Evolutionary conservation across 805 yeast species (phyloP).

Genomic region (Jamesozyma piceae): DNA sequence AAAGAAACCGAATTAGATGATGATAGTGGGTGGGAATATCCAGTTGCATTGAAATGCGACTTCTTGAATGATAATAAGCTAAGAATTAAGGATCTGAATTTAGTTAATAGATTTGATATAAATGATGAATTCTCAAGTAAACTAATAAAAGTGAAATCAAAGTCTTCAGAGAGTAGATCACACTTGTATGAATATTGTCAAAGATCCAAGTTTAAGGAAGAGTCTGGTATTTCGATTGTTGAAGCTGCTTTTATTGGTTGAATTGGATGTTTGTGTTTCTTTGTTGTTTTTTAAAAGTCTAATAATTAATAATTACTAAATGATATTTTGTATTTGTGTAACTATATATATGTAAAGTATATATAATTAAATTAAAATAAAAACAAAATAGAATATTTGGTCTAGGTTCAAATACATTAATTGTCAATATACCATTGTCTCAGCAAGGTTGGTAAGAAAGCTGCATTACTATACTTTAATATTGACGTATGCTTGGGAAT

Average conservation of each 20-base stretch:
- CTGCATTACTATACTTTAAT: no score
- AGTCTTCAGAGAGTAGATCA: slow-evolving; percentile 77
- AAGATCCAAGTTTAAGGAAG: slow-evolving; percentile 42
- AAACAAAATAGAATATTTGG: no score
- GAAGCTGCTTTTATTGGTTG: slow-evolving; percentile 67
- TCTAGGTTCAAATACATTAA: no score
- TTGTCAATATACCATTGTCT: no score
- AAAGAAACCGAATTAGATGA: slow-evolving; percentile 36
- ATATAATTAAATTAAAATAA: no score
- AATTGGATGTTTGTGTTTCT: not conserved
- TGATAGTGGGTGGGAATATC: slow-evolving; percentile 73
- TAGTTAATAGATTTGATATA: slow-evolving; percentile 77
- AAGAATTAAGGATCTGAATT: slow-evolving; percentile 40
- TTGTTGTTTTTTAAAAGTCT: no score
- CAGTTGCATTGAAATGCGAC: slow-evolving; percentile 35
- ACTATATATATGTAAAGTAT: no score
- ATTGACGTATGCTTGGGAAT: no score
- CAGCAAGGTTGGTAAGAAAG: no score
- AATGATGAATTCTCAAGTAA: slow-evolving; percentile 81
- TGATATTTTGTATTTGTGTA: not conserved
- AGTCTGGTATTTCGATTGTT: slow-evolving; percentile 57
- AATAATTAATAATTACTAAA: no score
- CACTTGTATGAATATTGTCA: slow-evolving; percentile 76
- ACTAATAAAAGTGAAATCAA: slow-evolving; percentile 67
- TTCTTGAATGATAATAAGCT: slow-evolving; percentile 26